Evolutionary conservation across 176 grass and related monocot genomes (phyloP), one percentile per base, ranked within the genome.

Genomic region (Otatea glauca): DNA sequence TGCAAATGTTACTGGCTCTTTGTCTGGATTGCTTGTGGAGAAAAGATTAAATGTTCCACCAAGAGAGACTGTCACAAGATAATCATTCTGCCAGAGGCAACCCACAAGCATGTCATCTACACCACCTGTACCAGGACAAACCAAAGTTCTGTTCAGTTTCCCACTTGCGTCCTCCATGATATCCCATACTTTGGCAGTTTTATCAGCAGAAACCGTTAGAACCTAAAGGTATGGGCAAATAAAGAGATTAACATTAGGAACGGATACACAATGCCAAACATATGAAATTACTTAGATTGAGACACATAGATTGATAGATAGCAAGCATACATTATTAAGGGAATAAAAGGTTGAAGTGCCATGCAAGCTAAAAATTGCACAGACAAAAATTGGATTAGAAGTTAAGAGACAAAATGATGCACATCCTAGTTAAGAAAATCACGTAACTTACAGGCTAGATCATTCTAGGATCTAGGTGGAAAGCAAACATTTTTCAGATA

Each of bases 161-260:
- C 93, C 96, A 90, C 83, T 88, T 68, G 80, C 93, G 41, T 93
- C 93, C 70, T 95, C 96, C 76, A 74, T 72, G 58, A 99, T 96
- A 76, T 96, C 96, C 96, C 96, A 99, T 78, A 99, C 63, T 99
- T 96, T 99, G 0, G 96, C 96, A 80, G 91, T 94, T 90, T 99
- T 99, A 77, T 99, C 96, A 68, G 96, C 96, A 65, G 96, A 99
- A 81, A 99, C 96, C 32, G 96, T 99, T 48, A 99, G 79, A 67
- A 99, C 93, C 96, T 99, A 90, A 81, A 47, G 3, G 41, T 23
- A 79, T 1, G 0, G 24, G n/a, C 45, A 65, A 85, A 86, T 39
- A n/a, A 81, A 75, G 17, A 76, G n/a, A 65, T 41, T 55, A 80
- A 3, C 9, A 71, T 79, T 76, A 81, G 35, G 78, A 84, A 54